Conservation (phyloP, 163 green algal species). For the Scenedesmus sp. region DNA sequence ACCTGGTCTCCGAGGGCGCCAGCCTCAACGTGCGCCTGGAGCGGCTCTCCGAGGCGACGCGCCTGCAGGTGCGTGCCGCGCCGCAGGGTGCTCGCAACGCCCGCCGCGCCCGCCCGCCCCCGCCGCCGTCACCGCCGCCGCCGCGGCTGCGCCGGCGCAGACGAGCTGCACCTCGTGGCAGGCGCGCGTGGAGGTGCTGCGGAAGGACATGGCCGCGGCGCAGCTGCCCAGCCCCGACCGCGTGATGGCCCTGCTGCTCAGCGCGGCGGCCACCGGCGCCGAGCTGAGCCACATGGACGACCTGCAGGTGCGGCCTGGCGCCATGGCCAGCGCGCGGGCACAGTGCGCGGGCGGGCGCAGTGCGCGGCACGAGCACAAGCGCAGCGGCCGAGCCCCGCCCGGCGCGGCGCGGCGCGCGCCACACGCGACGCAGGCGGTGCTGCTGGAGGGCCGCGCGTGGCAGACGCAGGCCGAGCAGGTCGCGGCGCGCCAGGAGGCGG, state of each 20-base stretch:
- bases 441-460: slow-evolving; percentile 38
- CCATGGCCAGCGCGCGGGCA: too few species aligned
- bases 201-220: slow-evolving; percentile 29
- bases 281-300: slow-evolving; percentile 41
- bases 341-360: too few species aligned
- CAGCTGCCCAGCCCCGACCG: slow-evolving; percentile 12
- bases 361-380: too few species aligned
- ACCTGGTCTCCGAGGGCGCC: slow-evolving; percentile 17
- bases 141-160: background rate
- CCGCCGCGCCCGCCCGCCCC: too few species aligned
- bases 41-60: slow-evolving; percentile 3
- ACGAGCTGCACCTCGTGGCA: slow-evolving; percentile 8
- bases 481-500: slow-evolving; percentile 5
- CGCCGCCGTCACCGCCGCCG: background rate
- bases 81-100: too few species aligned
- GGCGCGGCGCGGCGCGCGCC: too few species aligned
- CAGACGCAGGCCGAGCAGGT: slow-evolving; percentile 2
- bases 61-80: slow-evolving; percentile 23
- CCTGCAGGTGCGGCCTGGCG: slow-evolving; percentile 6
- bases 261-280: slow-evolving; percentile 29
- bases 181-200: slow-evolving; percentile 8
- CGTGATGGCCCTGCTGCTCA: slow-evolving; percentile 26
- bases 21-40: slow-evolving; percentile 21
- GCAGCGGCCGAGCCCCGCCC: too few species aligned
- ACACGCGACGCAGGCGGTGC: slow-evolving; percentile 33